Base-by-base conservation (phyloP, 2,329 filamentous ascomycete species). In the Onygenales sp. region DNA sequence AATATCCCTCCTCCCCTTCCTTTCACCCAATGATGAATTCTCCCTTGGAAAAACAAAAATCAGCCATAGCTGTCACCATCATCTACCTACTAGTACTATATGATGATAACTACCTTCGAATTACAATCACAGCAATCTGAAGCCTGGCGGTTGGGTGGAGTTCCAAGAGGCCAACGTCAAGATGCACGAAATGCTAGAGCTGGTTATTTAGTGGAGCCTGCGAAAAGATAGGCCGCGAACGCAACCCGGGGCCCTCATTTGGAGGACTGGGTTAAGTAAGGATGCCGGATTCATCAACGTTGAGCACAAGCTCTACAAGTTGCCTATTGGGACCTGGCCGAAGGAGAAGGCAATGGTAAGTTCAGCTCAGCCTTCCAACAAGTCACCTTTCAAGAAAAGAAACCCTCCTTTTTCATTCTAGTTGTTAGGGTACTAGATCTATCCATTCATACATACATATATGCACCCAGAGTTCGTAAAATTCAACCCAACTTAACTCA, bases 61-160 rank as follows among this genome's bases (percentile, higher is more conserved):
- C 36, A 39, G 36, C 36, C 36, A 39, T 27, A 27, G 21, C 37
- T 6, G 44, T n/a, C 10, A 32, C 21, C 37, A 11, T 14, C 21
- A 14, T 47, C 17, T 27, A 21, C 13, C 13, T 3, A 31, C 17
- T 17, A 17, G 17, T 17, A 47, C 32, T 57, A 57, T 27, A 27
- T 27, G 21, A 1, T 27, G 21, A 27, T 27, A 27, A 27, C 21
- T 27, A 27, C 1, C 21, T 27, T 27, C 21, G 21, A 27, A 39
- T 39, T 39, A n/a, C 36, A 9, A 1, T n/a, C 21, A 43, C 42
- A 61, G 36, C n/a, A 34, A 39, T 40, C 40, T 52, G 40, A 52
- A 56, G 32, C 56, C 54, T 17, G 56, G 56, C 7, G 52, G 70
- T 5, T 73, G 62, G 58, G 59, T 74, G 9, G 73, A 76, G 49